phyloP scores from a whole-genome alignment of 345 rosid genomes.

The Luvunga scandens region DNA sequence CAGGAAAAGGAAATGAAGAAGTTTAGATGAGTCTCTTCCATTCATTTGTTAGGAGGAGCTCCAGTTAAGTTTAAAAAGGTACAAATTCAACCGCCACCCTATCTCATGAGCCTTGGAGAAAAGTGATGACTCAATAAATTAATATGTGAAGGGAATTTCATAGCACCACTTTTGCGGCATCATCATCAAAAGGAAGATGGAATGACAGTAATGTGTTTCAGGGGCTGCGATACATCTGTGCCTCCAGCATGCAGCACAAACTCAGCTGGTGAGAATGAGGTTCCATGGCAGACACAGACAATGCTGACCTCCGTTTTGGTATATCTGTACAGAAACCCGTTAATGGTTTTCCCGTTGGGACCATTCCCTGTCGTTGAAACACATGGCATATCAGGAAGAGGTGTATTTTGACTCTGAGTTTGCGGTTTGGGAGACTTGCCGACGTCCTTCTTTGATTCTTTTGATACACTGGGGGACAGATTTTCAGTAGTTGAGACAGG shows the following conservation, averaged over 20 bases:
- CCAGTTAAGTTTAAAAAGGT: background rate
- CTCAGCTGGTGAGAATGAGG: conserved; percentile 64
- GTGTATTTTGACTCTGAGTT: conserved; percentile 1
- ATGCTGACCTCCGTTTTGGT: conserved; percentile 56
- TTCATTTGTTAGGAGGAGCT: conserved; percentile 9
- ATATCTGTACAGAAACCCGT: conserved; percentile 56
- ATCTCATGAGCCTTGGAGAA: too few species aligned
- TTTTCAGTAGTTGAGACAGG: conserved; percentile 3
- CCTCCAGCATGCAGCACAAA: conserved; percentile 79
- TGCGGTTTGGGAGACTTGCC: conserved; percentile 51
- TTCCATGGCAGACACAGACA: conserved; percentile 71
- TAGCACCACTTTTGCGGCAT: background rate
- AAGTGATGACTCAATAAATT: background rate
- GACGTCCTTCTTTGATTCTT: conserved; percentile 11
- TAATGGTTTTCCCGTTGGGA: conserved; percentile 65
- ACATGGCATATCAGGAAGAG: conserved; percentile 48
- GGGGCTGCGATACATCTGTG: conserved; percentile 42
- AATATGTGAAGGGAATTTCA: background rate
- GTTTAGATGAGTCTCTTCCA: background rate
- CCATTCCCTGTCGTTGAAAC: conserved; percentile 71
- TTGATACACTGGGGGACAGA: background rate
- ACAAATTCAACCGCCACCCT: background rate
- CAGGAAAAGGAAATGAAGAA: background rate
- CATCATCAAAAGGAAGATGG: conserved; percentile 32
- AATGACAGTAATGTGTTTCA: conserved; percentile 52